These are phyloP conservation scores for Tuber melanosporum DNA, from an alignment of 495 filamentous ascomycete species.

Conservation along the genomic window DNA sequence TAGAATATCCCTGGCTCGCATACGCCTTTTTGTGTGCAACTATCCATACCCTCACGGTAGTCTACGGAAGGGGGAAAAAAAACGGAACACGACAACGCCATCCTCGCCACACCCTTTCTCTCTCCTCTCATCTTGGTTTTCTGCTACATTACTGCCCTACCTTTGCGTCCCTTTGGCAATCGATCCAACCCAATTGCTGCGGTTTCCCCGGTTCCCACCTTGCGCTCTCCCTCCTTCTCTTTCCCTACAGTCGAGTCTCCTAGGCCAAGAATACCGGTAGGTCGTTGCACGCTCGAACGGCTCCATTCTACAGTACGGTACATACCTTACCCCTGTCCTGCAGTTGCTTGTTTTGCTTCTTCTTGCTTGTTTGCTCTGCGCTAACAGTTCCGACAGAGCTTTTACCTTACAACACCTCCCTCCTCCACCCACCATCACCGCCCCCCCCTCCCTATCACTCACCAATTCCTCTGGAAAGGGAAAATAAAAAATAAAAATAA, in stretches of 20 bases:
- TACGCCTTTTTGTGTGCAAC: constrained; percentile 1
- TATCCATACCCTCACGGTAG: constrained; percentile 2
- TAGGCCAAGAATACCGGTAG: background rate
- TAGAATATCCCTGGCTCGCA: background rate
- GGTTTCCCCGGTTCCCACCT: background rate
- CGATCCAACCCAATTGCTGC: background rate
- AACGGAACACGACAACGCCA: background rate
- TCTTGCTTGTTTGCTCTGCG: background rate
- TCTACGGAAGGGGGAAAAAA: background rate
- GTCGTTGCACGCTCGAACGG: background rate
- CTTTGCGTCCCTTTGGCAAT: background rate
- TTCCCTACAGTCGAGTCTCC: background rate
- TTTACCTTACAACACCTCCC: constrained; percentile 2
- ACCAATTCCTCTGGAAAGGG: background rate
- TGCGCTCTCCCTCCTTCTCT: background rate
- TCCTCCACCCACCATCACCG: background rate
- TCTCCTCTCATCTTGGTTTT: background rate
- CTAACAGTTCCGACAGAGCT: background rate
- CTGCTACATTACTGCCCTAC: background rate
- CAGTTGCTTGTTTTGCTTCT: background rate
- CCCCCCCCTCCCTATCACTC: background rate
- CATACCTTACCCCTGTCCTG: background rate
- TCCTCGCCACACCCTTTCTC: constrained; percentile 1
- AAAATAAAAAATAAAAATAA: background rate
- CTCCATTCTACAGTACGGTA: background rate